Conservation (phyloP, 495 filamentous ascomycete species). For the Penicillium diatomitis region DNA sequence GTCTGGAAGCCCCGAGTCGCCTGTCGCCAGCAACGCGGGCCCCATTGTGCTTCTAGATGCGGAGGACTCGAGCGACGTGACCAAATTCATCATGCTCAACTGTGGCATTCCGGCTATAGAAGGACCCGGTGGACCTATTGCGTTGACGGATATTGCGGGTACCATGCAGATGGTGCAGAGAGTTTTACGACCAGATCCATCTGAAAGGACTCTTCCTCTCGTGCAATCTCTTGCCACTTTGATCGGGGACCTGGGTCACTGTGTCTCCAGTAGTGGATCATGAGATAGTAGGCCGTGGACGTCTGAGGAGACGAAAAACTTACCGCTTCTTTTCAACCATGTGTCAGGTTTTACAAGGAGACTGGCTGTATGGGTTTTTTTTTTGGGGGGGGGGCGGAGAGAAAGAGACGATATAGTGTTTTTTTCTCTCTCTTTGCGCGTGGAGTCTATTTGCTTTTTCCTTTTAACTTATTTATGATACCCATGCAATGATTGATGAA, state of each 20-base stretch:
- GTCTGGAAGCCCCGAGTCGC: conserved; percentile 5
- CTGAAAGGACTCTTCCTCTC: conserved; percentile 27
- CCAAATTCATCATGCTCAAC: conserved; percentile 38
- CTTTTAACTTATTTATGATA: conserved; percentile 3
- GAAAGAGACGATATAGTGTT: too few relatives aligned
- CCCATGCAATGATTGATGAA: conserved; percentile 3
- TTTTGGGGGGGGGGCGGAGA: too few relatives aligned
- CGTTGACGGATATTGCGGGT: conserved; percentile 14
- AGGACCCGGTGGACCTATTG: conserved; percentile 14
- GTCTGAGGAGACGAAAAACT: too few relatives aligned
- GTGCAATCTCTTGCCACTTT: conserved; percentile 49
- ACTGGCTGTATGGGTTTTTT: too few relatives aligned
- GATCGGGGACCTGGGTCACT: conserved; percentile 42
- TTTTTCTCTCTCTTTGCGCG: not conserved
- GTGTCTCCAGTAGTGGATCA: conserved; percentile 1
- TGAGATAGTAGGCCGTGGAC: not conserved
- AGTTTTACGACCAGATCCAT: conserved; percentile 15
- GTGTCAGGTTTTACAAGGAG: too few relatives aligned
- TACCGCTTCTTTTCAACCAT: too few relatives aligned
- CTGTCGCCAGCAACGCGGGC: conserved; percentile 3
- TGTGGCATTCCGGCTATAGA: conserved; percentile 36
- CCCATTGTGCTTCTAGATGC: conserved; percentile 40
- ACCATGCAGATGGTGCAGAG: conserved; percentile 19
- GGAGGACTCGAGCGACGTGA: conserved; percentile 30
- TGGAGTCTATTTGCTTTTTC: not conserved